Conservation (phyloP, 257 asterid genomes). For the Solanum bulbocastanum region DNA sequence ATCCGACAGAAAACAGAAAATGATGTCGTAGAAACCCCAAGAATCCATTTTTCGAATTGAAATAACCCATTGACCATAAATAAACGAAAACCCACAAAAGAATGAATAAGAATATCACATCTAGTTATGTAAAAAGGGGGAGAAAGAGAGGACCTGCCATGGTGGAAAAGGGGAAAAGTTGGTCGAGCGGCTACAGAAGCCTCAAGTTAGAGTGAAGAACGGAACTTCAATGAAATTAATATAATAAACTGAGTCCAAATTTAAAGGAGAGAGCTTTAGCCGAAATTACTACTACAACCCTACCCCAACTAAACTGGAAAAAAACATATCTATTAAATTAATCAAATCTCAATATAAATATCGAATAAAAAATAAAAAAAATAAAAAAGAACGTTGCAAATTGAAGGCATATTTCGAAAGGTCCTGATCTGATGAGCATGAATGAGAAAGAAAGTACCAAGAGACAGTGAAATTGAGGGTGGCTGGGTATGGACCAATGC, state of each 20-base stretch:
- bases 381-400: background rate
- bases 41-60: background rate
- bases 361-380: too few species aligned
- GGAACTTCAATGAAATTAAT: background rate
- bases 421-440: background rate
- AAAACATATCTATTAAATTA: too few species aligned
- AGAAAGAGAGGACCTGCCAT: conserved; percentile 5
- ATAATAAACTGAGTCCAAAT: background rate
- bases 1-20: background rate
- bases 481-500: background rate
- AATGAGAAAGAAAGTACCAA: background rate
- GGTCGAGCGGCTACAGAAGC: background rate
- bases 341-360: too few species aligned
- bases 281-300: background rate
- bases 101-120: background rate
- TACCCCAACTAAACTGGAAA: background rate
- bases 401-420: background rate
- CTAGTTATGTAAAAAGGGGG: background rate
- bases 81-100: background rate
- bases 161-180: background rate
- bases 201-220: background rate
- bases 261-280: background rate
- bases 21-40: background rate
- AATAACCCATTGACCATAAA: background rate
- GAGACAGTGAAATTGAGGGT: background rate